phyloP scores from a whole-genome alignment of 345 rosid genomes.

The Sisymbrium altissimum region DNA sequence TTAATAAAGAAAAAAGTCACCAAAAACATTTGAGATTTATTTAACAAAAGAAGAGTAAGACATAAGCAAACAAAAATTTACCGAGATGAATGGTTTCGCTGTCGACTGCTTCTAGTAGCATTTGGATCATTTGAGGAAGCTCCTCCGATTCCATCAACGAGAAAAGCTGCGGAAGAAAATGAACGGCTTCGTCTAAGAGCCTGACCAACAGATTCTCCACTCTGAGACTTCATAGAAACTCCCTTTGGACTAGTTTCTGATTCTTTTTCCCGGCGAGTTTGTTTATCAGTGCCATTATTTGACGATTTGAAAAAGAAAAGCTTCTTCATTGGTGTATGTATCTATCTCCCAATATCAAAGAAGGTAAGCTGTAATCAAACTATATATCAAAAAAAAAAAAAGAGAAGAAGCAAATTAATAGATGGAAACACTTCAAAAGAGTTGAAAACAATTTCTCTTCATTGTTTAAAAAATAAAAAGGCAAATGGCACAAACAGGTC shows the following conservation, averaged over 20 bases:
- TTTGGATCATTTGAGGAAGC: slow-evolving; percentile 39
- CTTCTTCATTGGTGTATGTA: slow-evolving; percentile 60
- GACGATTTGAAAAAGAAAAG: slow-evolving; percentile 77
- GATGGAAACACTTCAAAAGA: background rate
- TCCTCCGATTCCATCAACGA: slow-evolving; percentile 37
- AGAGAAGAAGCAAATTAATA: background rate
- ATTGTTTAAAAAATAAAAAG: background rate
- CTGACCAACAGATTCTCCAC: slow-evolving; percentile 46
- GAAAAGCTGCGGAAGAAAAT: slow-evolving; percentile 60
- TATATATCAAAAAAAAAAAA: background rate
- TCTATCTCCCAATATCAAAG: background rate
- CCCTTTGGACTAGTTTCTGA: slow-evolving; percentile 37
- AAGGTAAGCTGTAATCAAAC: background rate
- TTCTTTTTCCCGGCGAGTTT: slow-evolving; percentile 42
- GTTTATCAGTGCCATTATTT: slow-evolving; percentile 46
- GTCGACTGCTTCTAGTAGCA: slow-evolving; percentile 31
- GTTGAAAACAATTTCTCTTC: background rate
- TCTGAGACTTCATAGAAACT: slow-evolving; percentile 42
- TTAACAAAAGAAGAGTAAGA: slow-evolving; percentile 29
- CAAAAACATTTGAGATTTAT: slow-evolving; percentile 23
- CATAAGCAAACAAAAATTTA: slow-evolving; percentile 43
- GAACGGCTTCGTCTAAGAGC: slow-evolving; percentile 80
- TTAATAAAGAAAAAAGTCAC: background rate
- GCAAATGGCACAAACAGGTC: slow-evolving; percentile 23
- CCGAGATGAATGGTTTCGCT: slow-evolving; percentile 44